Conservation (phyloP, 2,329 filamentous ascomycete species). For the Calonectria honghensis region DNA sequence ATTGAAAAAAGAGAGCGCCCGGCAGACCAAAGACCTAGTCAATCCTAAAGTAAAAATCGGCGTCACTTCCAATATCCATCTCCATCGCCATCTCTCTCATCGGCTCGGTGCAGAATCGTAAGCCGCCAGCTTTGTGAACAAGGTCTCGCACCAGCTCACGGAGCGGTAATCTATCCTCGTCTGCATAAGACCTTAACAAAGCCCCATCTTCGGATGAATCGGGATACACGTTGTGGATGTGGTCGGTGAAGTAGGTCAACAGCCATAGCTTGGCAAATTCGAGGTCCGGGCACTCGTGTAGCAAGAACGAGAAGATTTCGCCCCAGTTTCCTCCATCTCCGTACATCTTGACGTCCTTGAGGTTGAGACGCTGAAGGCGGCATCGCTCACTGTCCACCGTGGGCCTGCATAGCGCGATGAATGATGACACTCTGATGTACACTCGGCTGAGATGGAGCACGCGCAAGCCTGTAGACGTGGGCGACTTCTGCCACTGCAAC, state of each 20-base stretch:
- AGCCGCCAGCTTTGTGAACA: constrained; percentile 1
- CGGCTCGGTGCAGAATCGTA: constrained; percentile 1
- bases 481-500: constrained; percentile 6
- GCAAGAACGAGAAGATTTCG: background rate
- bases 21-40: background rate
- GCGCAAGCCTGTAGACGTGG: background rate
- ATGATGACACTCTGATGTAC: background rate
- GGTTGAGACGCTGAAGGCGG: constrained; percentile 1
- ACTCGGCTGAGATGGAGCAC: constrained; percentile 4
- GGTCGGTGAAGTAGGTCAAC: constrained; percentile 20
- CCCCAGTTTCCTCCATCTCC: constrained; percentile 13
- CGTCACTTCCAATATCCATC: background rate
- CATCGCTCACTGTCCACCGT: background rate
- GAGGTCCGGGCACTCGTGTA: background rate
- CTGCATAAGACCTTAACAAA: background rate
- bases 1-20: background rate
- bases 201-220: background rate
- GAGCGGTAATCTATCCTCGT: background rate
- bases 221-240: background rate
- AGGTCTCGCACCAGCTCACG: background rate
- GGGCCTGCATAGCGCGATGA: background rate
- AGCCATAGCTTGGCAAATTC: constrained; percentile 6
- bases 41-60: background rate
- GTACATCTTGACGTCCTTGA: constrained; percentile 22
- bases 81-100: constrained; percentile 16